Percentiles rank a stretch among this genome's conserved stretches.
Conservation (phyloP, 73 alveolate species). For the Paramecium primaurelia region DNA sequence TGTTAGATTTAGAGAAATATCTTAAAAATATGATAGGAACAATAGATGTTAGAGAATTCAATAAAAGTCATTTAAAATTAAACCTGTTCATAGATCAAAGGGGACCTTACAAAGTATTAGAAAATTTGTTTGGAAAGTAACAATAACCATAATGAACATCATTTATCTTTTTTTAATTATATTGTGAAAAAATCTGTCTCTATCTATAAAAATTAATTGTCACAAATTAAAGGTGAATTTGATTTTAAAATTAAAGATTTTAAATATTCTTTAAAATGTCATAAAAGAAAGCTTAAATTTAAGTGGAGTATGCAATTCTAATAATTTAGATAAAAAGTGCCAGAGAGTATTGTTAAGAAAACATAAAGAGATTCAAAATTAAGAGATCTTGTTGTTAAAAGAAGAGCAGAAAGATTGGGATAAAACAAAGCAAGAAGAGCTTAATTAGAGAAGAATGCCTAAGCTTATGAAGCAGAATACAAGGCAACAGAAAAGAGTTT, state of each 20-base stretch:
- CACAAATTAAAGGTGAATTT: neutral
- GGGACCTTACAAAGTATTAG: conserved; percentile 35
- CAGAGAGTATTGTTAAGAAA: conserved; percentile 20
- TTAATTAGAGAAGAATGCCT: conserved; percentile 42
- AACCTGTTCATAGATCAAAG: neutral
- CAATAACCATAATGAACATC: neutral
- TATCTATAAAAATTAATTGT: neutral
- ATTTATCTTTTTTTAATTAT: neutral
- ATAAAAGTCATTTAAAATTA: conserved; percentile 3
- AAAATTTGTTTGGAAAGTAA: neutral
- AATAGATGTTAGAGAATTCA: conserved; percentile 25
- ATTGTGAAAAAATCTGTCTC: neutral
- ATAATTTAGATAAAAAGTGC: conserved; percentile 45
- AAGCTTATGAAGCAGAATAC: conserved; percentile 61
- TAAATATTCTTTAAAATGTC: neutral
- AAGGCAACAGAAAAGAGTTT: conserved; percentile 48
- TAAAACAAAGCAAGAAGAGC: conserved; percentile 53
- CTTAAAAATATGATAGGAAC: neutral
- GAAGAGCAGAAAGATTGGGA: conserved; percentile 49
- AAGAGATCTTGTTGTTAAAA: conserved; percentile 27
- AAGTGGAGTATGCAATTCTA: neutral
- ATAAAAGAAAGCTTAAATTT: neutral
- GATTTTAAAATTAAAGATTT: conserved; percentile 38
- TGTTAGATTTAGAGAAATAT: conserved; percentile 17
- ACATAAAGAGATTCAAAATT: conserved; percentile 53